Evolutionary conservation across 495 filamentous ascomycete species (phyloP), one percentile per base, ranked within the genome.

Genomic region (Barbatosphaeria neglecta): DNA sequence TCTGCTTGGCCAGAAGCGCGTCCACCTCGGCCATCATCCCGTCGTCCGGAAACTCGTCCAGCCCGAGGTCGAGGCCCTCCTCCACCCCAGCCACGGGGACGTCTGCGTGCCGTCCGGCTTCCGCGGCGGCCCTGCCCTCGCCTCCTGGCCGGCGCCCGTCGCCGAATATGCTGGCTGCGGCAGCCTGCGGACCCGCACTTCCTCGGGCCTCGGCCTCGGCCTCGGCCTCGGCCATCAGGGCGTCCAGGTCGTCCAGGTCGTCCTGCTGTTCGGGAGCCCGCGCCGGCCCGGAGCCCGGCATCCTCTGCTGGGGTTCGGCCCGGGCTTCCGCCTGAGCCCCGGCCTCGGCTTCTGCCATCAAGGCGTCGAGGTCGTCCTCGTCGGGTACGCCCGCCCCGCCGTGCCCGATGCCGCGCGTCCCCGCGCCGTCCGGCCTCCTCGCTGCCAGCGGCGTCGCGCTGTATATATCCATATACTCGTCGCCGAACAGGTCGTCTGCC

Each of bases 331-430:
- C 37, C 22, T 42, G 47, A 9, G 52, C 46, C 43, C 46, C 54
- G 11, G 60, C 59, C 47, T 70, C 72, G 18, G 56, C 57, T 47
- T 73, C 69, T 0, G 70, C 73, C 59, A 75, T 65, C 22, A 77
- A 49, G 18, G 68, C 70, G 54, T 75, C 73, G 3, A 77, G 46
- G 37, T 75, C 70, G 43, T 76, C 74, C 2, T 74, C 70, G 24
- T 67, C 63, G 0, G 66, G 64, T 1, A 62, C 61, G 13, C 56
- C 69, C 17, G 58, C 56, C 44, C 31, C 6, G 7, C 16, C 42
- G 6, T 11, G 20, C 5, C 20, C 15, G 15, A 15, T n/a, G 4
- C 6, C 6, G 18, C 19, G 10, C 41, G 19, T 43, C 31, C 20
- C 43, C 22, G 6, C 53, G 31, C 2, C 59, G 52, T 4, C 46